phyloP scores from a whole-genome alignment of 2,329 filamentous ascomycete species.

The Diaporthe caulivora region DNA sequence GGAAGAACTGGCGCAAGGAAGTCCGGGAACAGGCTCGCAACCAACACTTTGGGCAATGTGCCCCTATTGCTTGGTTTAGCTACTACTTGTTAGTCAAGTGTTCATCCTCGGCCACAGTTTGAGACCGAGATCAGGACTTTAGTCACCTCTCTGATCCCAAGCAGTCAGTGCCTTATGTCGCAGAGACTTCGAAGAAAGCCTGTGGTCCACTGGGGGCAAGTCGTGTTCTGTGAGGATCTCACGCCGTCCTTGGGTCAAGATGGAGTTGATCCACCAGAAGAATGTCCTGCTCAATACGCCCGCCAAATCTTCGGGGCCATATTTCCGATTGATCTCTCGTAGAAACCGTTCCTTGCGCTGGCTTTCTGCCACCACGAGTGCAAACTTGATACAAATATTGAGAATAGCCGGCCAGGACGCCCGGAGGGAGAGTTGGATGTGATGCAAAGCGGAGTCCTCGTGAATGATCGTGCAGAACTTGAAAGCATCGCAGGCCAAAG shows the following conservation, averaged over 20 bases:
- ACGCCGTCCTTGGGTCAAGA: background rate
- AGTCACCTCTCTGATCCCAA: background rate
- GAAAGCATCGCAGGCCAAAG: background rate
- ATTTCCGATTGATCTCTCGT: background rate
- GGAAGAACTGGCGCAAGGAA: background rate
- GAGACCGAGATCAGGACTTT: too few relatives aligned
- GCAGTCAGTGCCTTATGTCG: background rate
- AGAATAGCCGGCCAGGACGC: background rate
- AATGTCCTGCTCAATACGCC: background rate
- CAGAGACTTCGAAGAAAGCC: background rate
- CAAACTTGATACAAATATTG: background rate
- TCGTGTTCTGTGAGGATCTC: background rate
- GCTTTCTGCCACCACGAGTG: background rate
- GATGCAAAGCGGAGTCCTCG: background rate
- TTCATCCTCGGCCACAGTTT: background rate
- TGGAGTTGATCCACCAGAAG: background rate
- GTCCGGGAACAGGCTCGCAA: slow-evolving; percentile 1
- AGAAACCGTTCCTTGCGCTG: background rate
- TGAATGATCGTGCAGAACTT: background rate
- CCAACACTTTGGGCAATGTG: background rate
- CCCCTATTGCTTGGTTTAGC: background rate
- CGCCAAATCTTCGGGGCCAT: background rate
- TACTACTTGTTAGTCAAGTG: background rate
- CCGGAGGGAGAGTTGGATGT: background rate
- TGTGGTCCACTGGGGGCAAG: background rate